Evolutionary conservation across 306 rosid genomes (phyloP), one percentile per base, ranked within the genome.

Genomic region (Pyrus pyrifolia): DNA sequence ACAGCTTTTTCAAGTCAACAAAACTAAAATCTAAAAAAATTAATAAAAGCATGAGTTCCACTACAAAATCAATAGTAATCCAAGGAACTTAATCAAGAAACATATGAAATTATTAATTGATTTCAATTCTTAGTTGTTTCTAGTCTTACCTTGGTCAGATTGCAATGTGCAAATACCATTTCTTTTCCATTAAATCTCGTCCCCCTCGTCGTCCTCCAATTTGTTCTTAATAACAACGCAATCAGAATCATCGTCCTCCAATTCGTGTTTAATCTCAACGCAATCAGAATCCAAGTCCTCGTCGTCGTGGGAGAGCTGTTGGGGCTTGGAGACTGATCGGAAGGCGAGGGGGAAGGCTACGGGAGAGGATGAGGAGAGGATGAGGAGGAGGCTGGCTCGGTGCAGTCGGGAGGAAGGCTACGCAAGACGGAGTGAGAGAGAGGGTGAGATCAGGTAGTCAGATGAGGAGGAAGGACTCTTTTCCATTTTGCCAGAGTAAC

Each of bases 1-100:
- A 84, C 69, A 92, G 85, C 85, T 88, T 94, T 85, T 94, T 94
- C 78, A 94, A 85, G 89, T 94, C 98, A 79, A 92, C 95, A 85
- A 74, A 66, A 78, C 35, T 31, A 67, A 75, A 49, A 69, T 33
- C 4, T 17, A 27, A 10, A 10, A 63, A 65, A 31, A 31, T 55
- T 38, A 45, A 22, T 53, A 31, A 31, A 31, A 31, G 35, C 35
- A 40, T n/a, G 72, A 30, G 38, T 8, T 30, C 18, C n/a, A 12
- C 17, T 23, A 30, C 17, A 77, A 38, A 40, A 31, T 25, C 68
- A 21, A 63, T 45, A 51, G 57, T 51, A 35, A 31, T 31, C 35
- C 35, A 4, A 31, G 35, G 35, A 31, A 31, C 35, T 31, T 31
- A 30, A 30, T 30, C 33, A 30, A 30, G 33, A 3, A 30, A 30